A percentile compares a stretch with the other conserved stretches of the same genome.
Evolutionary conservation across 2,329 filamentous ascomycete genomes (phyloP).

Genomic region (Verticillium longisporum): DNA sequence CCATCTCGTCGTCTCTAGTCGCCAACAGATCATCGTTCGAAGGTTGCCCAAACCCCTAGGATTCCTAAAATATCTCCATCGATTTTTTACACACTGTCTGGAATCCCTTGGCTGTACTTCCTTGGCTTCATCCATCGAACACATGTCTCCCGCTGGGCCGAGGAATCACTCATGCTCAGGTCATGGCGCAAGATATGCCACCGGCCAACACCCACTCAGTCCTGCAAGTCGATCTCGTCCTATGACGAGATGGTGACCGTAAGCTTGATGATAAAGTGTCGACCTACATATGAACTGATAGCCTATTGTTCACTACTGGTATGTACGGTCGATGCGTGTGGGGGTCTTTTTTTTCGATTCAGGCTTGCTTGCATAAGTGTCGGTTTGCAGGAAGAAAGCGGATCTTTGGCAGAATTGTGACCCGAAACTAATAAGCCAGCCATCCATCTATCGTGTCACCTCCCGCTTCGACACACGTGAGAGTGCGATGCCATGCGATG

Average conservation of each 20-base stretch:
- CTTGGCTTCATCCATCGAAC: neutral
- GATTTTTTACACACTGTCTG: no score
- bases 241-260: neutral
- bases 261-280: neutral
- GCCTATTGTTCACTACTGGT: neutral
- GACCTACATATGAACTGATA: neutral
- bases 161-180: neutral
- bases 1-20: neutral
- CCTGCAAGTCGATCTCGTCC: neutral
- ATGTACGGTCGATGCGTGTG: neutral
- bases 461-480: neutral
- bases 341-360: neutral
- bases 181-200: neutral
- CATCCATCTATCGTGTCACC: neutral
- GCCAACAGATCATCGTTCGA: no score
- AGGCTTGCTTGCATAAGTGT: neutral
- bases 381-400: neutral
- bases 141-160: neutral
- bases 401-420: neutral
- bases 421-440: neutral
- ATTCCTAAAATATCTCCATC: no score
- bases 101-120: no score
- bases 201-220: neutral
- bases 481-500: no score
- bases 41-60: neutral